These are phyloP conservation scores for Pseudotulostoma volvatum DNA, from an alignment of 495 filamentous ascomycete species.

Conservation along the genomic window DNA sequence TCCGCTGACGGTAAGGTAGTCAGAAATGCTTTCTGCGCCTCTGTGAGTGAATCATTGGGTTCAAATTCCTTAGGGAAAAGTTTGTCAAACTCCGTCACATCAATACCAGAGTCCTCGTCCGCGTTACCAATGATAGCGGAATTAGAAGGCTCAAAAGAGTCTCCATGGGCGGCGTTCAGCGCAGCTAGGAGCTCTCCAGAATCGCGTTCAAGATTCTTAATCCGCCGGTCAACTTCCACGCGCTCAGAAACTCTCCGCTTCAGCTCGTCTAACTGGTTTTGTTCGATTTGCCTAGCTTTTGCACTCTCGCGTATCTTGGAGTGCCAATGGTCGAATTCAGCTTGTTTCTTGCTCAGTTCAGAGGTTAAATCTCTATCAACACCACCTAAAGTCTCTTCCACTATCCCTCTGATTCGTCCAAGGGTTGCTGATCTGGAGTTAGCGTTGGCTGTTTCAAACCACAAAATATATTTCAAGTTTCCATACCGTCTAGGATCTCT, in stretches of 20 bases:
- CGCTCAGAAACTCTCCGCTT: constrained; percentile 42
- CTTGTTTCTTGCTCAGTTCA: constrained; percentile 67
- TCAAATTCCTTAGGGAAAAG: constrained; percentile 24
- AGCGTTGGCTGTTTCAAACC: constrained; percentile 8
- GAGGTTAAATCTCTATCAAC: constrained; percentile 57
- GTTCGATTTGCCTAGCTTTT: constrained; percentile 57
- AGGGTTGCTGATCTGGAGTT: constrained; percentile 43
- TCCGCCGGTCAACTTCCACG: constrained; percentile 41
- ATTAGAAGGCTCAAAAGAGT: constrained; percentile 14
- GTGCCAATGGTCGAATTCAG: constrained; percentile 61
- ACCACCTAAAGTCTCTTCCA: constrained; percentile 39
- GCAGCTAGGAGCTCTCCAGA: constrained; percentile 29
- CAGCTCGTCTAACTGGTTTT: constrained; percentile 48
- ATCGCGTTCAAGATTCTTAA: constrained; percentile 41
- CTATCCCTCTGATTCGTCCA: constrained; percentile 27
- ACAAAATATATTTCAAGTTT: too few species aligned
- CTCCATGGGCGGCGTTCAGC: constrained; percentile 18
- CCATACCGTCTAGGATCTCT: constrained; percentile 29
- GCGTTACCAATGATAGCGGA: constrained; percentile 33
- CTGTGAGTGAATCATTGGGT: constrained; percentile 21
- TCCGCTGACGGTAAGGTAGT: constrained; percentile 15
- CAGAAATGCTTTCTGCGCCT: constrained; percentile 21
- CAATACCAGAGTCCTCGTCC: constrained; percentile 34
- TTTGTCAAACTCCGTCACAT: constrained; percentile 20
- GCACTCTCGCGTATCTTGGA: constrained; percentile 60